Evolutionary conservation across 805 yeast genomes (phyloP), one percentile per base, ranked within the genome.

Genomic region (Candida taoyuanica): DNA sequence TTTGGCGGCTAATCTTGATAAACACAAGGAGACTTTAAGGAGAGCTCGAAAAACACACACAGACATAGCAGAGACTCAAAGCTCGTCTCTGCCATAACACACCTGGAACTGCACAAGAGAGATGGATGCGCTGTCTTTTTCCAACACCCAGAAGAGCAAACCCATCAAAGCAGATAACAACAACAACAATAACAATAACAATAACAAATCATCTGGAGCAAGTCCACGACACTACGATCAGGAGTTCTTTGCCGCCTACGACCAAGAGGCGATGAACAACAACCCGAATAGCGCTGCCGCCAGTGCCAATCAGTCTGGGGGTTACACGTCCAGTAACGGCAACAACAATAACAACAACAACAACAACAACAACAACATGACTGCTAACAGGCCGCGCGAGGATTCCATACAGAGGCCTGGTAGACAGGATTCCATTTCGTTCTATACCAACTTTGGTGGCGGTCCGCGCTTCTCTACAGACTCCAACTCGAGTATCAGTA

Each of bases 401-500:
- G 46, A 45, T 23, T 39, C 45, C 6, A 18, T 44, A 16, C 41
- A 47, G 33, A 42, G 55, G 27, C 30, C 28, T 16, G 46, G 43
- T 2, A 49, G 59, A 44, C 55, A 54, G 38, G 59, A 55, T 23
- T 55, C 59, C 0, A 34, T 55, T 13, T 52, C 59, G 3, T 48
- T 48, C 31, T 55, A 48, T 29, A 51, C 57, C 4, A 53, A 51
- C 29, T 43, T 53, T 24, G 44, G 43, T 11, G 44, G 33, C 23
- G 55, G 55, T 2, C 47, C 49, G 5, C 44, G 59, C 15, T 55
- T 53, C 31, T 55, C 59, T 11, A 55, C 59, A 6, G 57, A 55
- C 36, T 53, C 59, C 15, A 54, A 50, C 34, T 52, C 59, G 8
- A 50, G 55, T 18, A 47, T 55, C 9, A 37, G 48, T 29, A 53